These are phyloP conservation scores for Hansenula lynferdii DNA, from an alignment of 1,139 yeast genomes.

Conservation along the genomic window DNA sequence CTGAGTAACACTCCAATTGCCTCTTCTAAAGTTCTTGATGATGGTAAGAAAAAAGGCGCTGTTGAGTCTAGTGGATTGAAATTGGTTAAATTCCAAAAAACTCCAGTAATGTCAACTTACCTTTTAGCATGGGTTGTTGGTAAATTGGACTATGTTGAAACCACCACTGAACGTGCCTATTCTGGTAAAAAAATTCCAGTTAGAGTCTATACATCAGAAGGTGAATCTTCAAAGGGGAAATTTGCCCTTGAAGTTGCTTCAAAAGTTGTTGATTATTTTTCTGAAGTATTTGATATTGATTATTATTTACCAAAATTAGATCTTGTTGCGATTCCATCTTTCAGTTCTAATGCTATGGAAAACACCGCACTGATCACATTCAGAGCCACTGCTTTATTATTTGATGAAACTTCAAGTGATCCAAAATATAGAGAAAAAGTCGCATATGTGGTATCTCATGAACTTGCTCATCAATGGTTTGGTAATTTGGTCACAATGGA, in stretches of 20 bases:
- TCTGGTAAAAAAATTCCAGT: slow-evolving; percentile 69
- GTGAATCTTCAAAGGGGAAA: slow-evolving; percentile 59
- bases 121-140: slow-evolving; percentile 80
- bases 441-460: slow-evolving; percentile 86
- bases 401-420: slow-evolving; percentile 62
- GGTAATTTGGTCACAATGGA: slow-evolving; percentile 91
- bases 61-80: slow-evolving; percentile 20
- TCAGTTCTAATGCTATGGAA: slow-evolving; percentile 89
- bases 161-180: slow-evolving; percentile 26
- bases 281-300: slow-evolving; percentile 62
- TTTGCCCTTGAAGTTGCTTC: slow-evolving; percentile 73
- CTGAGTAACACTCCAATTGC: slow-evolving; percentile 71
- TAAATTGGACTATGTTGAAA: slow-evolving; percentile 70
- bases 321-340: slow-evolving; percentile 77
- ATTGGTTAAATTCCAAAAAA: slow-evolving; percentile 49
- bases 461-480: slow-evolving; percentile 92
- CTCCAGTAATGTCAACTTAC: slow-evolving; percentile 81
- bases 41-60: slow-evolving; percentile 40
- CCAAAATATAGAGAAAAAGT: slow-evolving; percentile 70
- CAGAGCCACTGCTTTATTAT: slow-evolving; percentile 71
- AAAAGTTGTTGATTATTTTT: slow-evolving; percentile 69
- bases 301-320: slow-evolving; percentile 84
- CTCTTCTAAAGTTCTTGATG: slow-evolving; percentile 34
- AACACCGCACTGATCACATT: slow-evolving; percentile 87
- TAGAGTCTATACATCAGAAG: slow-evolving; percentile 77